phyloP scores from a whole-genome alignment of 2,329 filamentous ascomycete genomes.

The Bertia moriformis region DNA sequence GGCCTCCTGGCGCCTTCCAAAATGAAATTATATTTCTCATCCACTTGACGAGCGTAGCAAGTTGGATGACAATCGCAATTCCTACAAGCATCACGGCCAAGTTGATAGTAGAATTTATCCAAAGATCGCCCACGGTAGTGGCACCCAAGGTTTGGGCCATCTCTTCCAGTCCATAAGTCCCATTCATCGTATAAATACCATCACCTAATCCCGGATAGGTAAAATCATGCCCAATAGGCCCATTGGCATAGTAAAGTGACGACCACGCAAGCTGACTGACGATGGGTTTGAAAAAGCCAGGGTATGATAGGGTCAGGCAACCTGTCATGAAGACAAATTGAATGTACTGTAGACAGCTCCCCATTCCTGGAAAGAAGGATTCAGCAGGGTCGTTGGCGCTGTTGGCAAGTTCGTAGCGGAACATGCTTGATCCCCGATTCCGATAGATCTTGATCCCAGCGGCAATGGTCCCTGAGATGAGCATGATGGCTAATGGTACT shows the following conservation, averaged over 20 bases:
- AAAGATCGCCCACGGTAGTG: constrained; percentile 43
- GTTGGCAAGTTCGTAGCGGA: background rate
- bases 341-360: constrained; percentile 62
- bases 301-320: constrained; percentile 55
- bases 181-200: constrained; percentile 52
- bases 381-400: constrained; percentile 35
- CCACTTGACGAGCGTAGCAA: constrained; percentile 42
- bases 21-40: constrained; percentile 21
- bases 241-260: constrained; percentile 43
- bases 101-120: constrained; percentile 57
- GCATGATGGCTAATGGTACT: background rate
- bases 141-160: constrained; percentile 58
- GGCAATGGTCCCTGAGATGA: background rate
- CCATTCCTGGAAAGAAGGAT: no score
- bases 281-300: constrained; percentile 59
- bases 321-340: constrained; percentile 63
- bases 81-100: constrained; percentile 38
- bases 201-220: constrained; percentile 16
- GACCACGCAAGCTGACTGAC: constrained; percentile 56
- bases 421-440: no score
- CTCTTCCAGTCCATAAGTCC: constrained; percentile 53
- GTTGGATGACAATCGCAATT: constrained; percentile 36
- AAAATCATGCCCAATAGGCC: constrained; percentile 8
- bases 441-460: no score
- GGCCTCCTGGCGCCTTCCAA: no score